Evolutionary conservation across 75 land plant species (phyloP).

Genomic region (Selaginella moellendorffii): DNA sequence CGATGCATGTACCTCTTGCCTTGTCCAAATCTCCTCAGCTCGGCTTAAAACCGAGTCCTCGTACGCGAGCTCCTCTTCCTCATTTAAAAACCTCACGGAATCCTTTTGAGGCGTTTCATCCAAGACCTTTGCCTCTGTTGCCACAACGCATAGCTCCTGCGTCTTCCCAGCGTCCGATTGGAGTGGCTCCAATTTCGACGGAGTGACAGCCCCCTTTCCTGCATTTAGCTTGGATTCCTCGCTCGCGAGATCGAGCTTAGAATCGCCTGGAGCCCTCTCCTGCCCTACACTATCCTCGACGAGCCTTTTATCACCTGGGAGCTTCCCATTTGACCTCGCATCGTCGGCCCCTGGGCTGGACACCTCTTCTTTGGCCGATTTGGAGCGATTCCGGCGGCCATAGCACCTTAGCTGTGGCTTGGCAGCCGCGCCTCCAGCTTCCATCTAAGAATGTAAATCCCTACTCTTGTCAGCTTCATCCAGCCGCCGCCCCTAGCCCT

Average conservation of each 20-base stretch:
- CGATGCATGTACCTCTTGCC: conserved; percentile 12
- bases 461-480: neutral
- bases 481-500: conserved; percentile 2
- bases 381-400: conserved; percentile 23
- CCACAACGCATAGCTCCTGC: neutral
- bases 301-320: neutral
- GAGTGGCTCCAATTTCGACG: neutral
- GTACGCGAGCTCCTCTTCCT: conserved; percentile 11
- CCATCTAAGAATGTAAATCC: neutral
- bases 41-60: conserved; percentile 12
- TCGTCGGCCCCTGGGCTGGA: conserved; percentile 9
- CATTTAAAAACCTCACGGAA: neutral
- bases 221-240: conserved; percentile 5
- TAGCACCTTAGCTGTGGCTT: conserved; percentile 16
- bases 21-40: conserved; percentile 11
- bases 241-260: neutral
- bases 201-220: neutral
- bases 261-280: neutral
- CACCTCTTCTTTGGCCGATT: neutral
- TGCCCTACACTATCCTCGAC: neutral
- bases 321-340: neutral
- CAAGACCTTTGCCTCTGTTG: neutral
- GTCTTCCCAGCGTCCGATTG: conserved; percentile 5
- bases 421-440: neutral
- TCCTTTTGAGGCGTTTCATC: neutral